phyloP scores from a whole-genome alignment of 192 early-diverging fungal genomes.

The Coemansia sp. region DNA sequence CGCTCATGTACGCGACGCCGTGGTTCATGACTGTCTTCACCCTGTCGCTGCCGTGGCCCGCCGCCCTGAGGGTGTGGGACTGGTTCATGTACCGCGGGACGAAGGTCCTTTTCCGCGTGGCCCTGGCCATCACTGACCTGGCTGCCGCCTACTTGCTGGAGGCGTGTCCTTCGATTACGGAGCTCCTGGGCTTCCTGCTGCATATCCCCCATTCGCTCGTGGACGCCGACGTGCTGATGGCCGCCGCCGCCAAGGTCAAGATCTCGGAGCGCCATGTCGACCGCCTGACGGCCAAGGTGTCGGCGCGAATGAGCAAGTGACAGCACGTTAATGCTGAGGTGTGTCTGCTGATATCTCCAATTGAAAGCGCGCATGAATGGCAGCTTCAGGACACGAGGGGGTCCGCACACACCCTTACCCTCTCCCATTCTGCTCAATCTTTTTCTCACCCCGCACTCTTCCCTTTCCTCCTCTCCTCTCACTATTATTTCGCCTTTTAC shows the following conservation, averaged over 20 bases:
- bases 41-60: slow-evolving; percentile 80
- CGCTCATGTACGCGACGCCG: slow-evolving; percentile 87
- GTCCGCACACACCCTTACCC: too few species aligned
- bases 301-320: neutral
- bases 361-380: neutral
- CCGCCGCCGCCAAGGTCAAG: slow-evolving; percentile 67
- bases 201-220: slow-evolving; percentile 66
- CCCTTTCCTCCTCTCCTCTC: neutral
- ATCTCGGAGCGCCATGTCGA: slow-evolving; percentile 59
- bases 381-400: too few species aligned
- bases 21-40: slow-evolving; percentile 96
- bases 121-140: slow-evolving; percentile 71
- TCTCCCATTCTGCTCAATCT: too few species aligned
- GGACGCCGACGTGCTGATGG: slow-evolving; percentile 60
- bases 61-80: slow-evolving; percentile 90
- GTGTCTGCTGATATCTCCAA: neutral
- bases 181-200: slow-evolving; percentile 72
- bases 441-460: neutral
- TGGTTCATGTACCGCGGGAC: slow-evolving; percentile 77
- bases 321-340: neutral
- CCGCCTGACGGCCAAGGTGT: slow-evolving; percentile 25
- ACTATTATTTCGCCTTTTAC: neutral
- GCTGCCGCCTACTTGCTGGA: slow-evolving; percentile 63
- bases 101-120: slow-evolving; percentile 81
- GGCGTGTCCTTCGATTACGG: slow-evolving; percentile 74